Conservation (phyloP, 2,329 filamentous ascomycete species). For the Chrysosporium keratinophilum region DNA sequence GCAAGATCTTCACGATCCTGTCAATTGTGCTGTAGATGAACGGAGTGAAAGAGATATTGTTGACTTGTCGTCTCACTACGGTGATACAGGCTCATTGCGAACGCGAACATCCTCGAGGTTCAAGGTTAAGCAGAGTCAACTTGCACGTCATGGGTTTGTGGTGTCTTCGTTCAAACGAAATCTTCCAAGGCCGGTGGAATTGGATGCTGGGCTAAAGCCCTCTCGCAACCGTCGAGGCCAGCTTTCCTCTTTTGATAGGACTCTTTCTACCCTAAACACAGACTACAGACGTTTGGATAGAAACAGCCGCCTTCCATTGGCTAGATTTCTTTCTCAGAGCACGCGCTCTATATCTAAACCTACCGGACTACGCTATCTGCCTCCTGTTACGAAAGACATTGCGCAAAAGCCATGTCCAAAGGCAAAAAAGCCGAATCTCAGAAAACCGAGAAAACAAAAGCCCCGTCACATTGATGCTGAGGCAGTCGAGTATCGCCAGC, state of each 20-base stretch:
- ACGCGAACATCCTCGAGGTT: neutral
- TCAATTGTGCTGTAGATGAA: neutral
- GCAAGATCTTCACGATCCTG: neutral
- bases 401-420: constrained; percentile 13
- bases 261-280: constrained; percentile 26
- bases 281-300: constrained; percentile 21
- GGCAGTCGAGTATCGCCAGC: constrained; percentile 37
- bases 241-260: constrained; percentile 24
- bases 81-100: neutral
- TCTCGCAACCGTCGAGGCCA: constrained; percentile 15
- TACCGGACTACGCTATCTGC: neutral
- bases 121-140: constrained; percentile 20
- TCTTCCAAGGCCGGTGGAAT: constrained; percentile 27
- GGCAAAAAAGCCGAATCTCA: neutral
- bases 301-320: constrained; percentile 23
- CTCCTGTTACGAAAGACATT: neutral
- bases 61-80: neutral
- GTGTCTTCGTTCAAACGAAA: constrained; percentile 31
- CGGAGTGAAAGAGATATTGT: neutral
- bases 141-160: constrained; percentile 27
- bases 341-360: neutral
- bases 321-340: constrained; percentile 29
- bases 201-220: constrained; percentile 21
- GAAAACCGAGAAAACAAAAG: constrained; percentile 26
- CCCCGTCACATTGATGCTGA: constrained; percentile 41